Conservation (phyloP, 2,329 filamentous ascomycete species). For the Epichloe baconii region DNA sequence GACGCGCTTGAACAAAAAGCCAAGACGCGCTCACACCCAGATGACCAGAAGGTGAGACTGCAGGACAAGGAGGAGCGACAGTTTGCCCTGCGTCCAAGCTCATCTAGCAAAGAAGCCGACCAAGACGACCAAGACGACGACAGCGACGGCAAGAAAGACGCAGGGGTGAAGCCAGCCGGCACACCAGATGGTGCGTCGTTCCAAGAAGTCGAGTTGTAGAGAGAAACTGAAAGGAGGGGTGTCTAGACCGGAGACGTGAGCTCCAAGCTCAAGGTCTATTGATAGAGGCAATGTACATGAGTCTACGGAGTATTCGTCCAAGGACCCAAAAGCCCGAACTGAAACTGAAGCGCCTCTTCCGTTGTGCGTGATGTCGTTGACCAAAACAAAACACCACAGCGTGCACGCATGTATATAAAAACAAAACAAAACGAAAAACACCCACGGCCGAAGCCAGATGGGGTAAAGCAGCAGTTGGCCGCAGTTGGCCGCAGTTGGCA, state of each 20-base stretch:
- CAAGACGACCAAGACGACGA: slow-evolving; percentile 21
- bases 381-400: too few relatives aligned
- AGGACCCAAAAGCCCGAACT: background rate
- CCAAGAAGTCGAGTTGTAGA: slow-evolving; percentile 47
- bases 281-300: background rate
- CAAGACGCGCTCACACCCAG: slow-evolving; percentile 17
- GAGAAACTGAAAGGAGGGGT: background rate
- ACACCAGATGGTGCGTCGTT: slow-evolving; percentile 47
- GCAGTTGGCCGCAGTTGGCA: too few relatives aligned
- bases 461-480: too few relatives aligned
- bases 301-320: background rate
- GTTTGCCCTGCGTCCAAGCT: slow-evolving; percentile 32
- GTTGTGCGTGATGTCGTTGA: too few relatives aligned
- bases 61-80: slow-evolving; percentile 44
- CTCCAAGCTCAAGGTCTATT: background rate
- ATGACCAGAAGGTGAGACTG: slow-evolving; percentile 43
- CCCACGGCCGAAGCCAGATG: too few relatives aligned
- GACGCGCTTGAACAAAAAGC: slow-evolving; percentile 23
- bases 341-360: too few relatives aligned
- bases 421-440: too few relatives aligned
- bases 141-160: slow-evolving; percentile 19
- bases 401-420: too few relatives aligned
- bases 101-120: slow-evolving; percentile 11
- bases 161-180: slow-evolving; percentile 26
- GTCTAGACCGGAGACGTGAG: background rate